Evolutionary conservation across 73 alveolate species (phyloP), one percentile per base, ranked within the genome.

Genomic region (Effrenium voratum): DNA sequence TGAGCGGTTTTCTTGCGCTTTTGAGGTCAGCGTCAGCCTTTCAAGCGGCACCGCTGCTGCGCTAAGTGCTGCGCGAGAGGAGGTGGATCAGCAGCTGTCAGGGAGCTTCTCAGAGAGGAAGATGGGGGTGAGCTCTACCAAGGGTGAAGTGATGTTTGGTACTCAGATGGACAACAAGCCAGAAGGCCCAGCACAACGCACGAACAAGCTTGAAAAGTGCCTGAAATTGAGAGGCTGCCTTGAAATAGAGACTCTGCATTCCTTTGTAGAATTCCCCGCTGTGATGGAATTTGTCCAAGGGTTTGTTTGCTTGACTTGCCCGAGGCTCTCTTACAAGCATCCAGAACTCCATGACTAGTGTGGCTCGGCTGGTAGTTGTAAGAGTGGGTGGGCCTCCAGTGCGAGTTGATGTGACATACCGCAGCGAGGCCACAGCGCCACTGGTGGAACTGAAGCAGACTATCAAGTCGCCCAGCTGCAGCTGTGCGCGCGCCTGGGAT

Each of bases 41-140:
- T 49, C 95, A 3, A 3, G 47, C 22, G 95, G 95, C 68, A 87
- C 95, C 24, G 95, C 95, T 43, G 83, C 76, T 34, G 95, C 95
- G 26, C 84, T 87, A 26, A 87, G 95, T 22, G 76, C 47, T 22
- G 95, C 95, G 50, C 95, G 95, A 13, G 95, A 60, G 28, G 95
- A 87, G 72, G 95, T 87, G 75, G 57, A 66, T 70, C 59, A 87
- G 49, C 95, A 87, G 84, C 46, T 87, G 72, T 87, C 95, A 3
- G 95, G 95, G 41, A 87, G 95, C 43, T 36, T 46, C 84, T 66
- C 30, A 32, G 45, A 19, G 32, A 28, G 80, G 41, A 34, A 30
- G 34, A 32, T 59, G 60, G 26, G 13, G 26, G 13, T 66, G 60
- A 52, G n/a, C n/a, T n/a, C n/a, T n/a, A n/a, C n/a, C n/a, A n/a